Base-by-base conservation (phyloP, 148 eudicot species). In the Arbutus unedo region DNA sequence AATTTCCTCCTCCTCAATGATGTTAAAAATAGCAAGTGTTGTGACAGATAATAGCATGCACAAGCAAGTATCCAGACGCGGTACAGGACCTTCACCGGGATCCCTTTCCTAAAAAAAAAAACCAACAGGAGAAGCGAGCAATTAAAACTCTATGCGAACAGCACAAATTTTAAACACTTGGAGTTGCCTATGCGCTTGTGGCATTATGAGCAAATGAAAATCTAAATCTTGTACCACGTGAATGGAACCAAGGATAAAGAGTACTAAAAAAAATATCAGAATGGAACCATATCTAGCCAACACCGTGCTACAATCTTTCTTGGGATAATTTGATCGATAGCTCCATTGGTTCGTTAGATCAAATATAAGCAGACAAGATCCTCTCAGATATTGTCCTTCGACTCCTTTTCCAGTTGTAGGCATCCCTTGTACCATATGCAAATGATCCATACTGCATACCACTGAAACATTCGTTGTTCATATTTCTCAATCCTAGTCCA, bases 31-130 rank as follows among this genome's bases (percentile, higher is more conserved):
- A 57, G 93, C 93, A 88, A 91, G 92, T 67, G 93, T 85, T 73
- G 91, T 84, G 51, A 94, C 85, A 51, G 95, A 96, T 76, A 96
- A 87, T 82, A 96, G 86, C 93, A 94, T 78, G 90, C 99, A 96
- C 81, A 96, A 79, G 86, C 98, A 94, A 38, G 98, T 91, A 86
- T 96, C 99, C 79, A 93, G 92, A 81, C 97, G 99, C 79, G 99
- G 98, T 51, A 94, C 92, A 53, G 99, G 99, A 57, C 97, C 99
- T 86, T 96, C 99, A 83, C 86, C 87, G 67, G 93, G 88, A 88
- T 96, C 90, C 86, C 95, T 90, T 88, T 94, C 99, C 99, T 96
- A n/a, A 84, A 80, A 81, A 82, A n/a, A n/a, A n/a, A 82, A 84
- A 88, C 56, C 60, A 81, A 77, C 77, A 53, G 56, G 59, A 80